These are phyloP conservation scores for Aspergillus transmontanensis DNA, from an alignment of 2,329 filamentous ascomycete genomes.

Conservation along the genomic window DNA sequence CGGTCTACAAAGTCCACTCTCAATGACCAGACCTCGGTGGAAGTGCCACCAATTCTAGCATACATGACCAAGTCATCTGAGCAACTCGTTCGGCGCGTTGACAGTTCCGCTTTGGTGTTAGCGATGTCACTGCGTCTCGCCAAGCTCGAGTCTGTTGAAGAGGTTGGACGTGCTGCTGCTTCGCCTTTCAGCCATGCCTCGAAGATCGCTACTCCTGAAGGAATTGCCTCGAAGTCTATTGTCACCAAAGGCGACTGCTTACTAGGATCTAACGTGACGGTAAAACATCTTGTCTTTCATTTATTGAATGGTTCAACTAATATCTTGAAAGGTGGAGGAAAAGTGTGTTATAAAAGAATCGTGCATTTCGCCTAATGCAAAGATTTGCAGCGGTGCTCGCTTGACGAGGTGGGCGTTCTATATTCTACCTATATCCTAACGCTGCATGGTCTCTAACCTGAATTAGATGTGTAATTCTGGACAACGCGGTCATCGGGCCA, in stretches of 20 bases:
- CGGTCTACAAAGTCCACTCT: background rate
- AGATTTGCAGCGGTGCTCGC: conserved; percentile 82
- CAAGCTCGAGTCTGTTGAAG: conserved; percentile 71
- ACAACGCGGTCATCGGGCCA: conserved; percentile 82
- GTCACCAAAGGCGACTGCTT: conserved; percentile 82
- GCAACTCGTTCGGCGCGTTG: conserved; percentile 81
- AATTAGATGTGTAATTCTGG: conserved; percentile 82
- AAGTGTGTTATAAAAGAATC: conserved; percentile 88
- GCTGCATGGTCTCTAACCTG: background rate
- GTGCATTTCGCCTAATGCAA: conserved; percentile 84
- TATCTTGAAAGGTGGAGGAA: conserved; percentile 63
- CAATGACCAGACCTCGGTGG: background rate
- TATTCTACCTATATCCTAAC: background rate
- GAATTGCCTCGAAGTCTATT: conserved; percentile 77
- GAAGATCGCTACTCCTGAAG: conserved; percentile 82
- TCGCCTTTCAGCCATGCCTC: conserved; percentile 76
- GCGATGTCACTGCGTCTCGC: conserved; percentile 83
- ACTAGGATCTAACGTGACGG: conserved; percentile 83
- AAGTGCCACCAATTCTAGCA: conserved; percentile 70
- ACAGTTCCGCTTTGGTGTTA: conserved; percentile 80
- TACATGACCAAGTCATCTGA: conserved; percentile 66
- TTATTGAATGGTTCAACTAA: background rate
- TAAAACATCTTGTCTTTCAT: background rate
- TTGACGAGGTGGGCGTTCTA: conserved; percentile 52
- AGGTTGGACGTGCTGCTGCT: conserved; percentile 57